Evolutionary conservation across 2,329 filamentous ascomycete genomes (phyloP), one percentile per base, ranked within the genome.

Genomic region (Thelonectria olida): DNA sequence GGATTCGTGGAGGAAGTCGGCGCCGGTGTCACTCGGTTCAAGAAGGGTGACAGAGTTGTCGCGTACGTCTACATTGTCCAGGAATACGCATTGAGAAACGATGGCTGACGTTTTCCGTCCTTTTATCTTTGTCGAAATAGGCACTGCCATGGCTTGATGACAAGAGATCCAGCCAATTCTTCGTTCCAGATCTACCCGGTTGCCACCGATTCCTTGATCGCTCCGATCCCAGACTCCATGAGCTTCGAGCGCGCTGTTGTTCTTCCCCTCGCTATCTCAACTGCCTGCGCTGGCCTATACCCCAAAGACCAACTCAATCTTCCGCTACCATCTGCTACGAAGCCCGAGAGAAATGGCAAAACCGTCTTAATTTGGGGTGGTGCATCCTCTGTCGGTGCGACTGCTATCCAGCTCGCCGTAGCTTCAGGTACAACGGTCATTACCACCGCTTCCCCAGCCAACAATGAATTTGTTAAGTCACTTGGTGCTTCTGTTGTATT

Each of bases 351-450:
- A 12, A 31, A 12, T 31, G 28, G 28, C 28, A 31, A 31, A 19
- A 31, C 54, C 1, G 20, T 66, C 5, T 31, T 66, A 25, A 61
- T 76, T 42, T 85, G 81, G 79, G 84, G 84, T 20, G 85, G 83
- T 7, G 78, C 80, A 5, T 78, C 80, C 0, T 75, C 74, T 22
- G 80, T 82, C 2, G 82, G 76, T 75, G 58, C 79, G 76, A 49
- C 78, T 77, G 6, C 82, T 1, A 78, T 83, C 12, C 82, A 84
- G 61, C 73, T 84, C 2, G 76, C 78, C 2, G 67, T 72, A 5
- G 76, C 75, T 0, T 75, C 78, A 4, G 82, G 82, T 1, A 81
- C 79, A 58, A 71, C 79, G 15, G 81, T 84, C 19, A 62, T 83
- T 20, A 69, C 78, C 3, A 82, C 79, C 2, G 73, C 75, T 0